Evolutionary conservation across 1,139 yeast species (phyloP).

Genomic region (Suhomyces panamericanus): DNA sequence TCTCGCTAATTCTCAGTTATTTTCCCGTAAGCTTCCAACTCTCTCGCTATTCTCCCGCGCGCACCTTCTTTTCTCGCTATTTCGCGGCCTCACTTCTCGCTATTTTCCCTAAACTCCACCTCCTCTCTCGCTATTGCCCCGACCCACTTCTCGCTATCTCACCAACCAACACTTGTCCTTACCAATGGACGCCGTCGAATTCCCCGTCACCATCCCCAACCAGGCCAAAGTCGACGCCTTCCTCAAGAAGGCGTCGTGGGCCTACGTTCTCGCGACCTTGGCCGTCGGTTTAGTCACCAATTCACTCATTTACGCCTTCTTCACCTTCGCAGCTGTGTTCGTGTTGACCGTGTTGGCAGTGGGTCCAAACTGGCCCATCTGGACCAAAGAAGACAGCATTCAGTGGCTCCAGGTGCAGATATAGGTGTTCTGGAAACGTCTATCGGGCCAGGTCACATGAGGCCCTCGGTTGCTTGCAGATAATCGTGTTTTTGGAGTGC

Average conservation of each 20-base stretch:
- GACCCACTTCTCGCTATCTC: not conserved
- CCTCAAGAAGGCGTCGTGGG: slow-evolving; percentile 21
- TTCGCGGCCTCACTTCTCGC: not conserved
- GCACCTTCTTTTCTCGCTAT: too few species aligned
- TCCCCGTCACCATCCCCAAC: slow-evolving; percentile 63
- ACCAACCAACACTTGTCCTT: not conserved
- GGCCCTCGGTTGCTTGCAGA: not conserved
- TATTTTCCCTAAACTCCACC: not conserved
- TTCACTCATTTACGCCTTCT: slow-evolving; percentile 37
- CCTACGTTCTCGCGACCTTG: slow-evolving; percentile 36
- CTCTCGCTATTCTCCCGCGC: too few species aligned
- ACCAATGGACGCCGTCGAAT: slow-evolving; percentile 38
- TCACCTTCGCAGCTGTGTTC: slow-evolving; percentile 37
- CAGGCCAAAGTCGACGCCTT: slow-evolving; percentile 40
- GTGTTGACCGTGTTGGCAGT: slow-evolving; percentile 38
- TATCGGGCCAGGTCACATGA: not conserved
- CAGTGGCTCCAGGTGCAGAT: slow-evolving; percentile 18
- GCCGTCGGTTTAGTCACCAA: slow-evolving; percentile 48
- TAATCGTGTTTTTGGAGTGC: not conserved
- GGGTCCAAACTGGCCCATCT: slow-evolving; percentile 59
- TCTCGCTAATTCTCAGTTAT: not conserved
- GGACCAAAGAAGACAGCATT: slow-evolving; percentile 29
- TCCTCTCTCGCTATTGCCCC: not conserved
- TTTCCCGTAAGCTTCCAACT: not conserved
- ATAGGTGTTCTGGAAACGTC: not conserved